Evolutionary conservation across 768 basidiomycete genomes (phyloP).

Genomic region (Calocybe gangraenosa): DNA sequence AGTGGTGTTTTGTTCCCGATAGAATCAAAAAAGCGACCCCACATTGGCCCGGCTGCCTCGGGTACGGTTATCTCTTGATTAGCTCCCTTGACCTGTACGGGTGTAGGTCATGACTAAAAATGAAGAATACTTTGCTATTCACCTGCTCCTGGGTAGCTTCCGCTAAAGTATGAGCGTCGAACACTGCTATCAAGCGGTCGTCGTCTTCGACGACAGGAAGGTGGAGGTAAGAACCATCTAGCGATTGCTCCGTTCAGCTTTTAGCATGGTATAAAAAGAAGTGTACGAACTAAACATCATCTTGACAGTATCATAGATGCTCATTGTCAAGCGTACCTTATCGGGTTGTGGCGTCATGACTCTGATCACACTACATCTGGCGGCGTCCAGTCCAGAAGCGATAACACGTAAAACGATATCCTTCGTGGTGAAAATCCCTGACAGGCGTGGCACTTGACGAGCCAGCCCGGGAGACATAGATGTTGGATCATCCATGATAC

Average conservation of each 20-base stretch:
- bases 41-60: background rate
- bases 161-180: slow-evolving; percentile 2
- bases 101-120: background rate
- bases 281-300: slow-evolving; percentile 6
- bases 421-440: slow-evolving; percentile 2
- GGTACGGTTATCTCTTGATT: background rate
- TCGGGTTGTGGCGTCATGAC: slow-evolving; percentile 2
- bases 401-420: slow-evolving; percentile 3
- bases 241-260: background rate
- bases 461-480: background rate
- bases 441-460: background rate
- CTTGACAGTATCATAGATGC: background rate
- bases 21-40: no score
- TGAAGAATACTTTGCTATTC: background rate
- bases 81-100: background rate
- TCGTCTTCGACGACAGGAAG: slow-evolving; percentile 1
- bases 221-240: background rate
- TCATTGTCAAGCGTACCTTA: background rate
- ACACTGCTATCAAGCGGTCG: background rate
- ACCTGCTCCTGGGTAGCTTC: slow-evolving; percentile 4
- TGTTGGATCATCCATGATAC: slow-evolving; percentile 1
- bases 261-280: background rate
- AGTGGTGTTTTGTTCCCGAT: background rate
- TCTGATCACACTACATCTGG: background rate
- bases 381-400: background rate